Base-by-base conservation (phyloP, 164 flowering plant genomes). In the Magnolia sinica region DNA sequence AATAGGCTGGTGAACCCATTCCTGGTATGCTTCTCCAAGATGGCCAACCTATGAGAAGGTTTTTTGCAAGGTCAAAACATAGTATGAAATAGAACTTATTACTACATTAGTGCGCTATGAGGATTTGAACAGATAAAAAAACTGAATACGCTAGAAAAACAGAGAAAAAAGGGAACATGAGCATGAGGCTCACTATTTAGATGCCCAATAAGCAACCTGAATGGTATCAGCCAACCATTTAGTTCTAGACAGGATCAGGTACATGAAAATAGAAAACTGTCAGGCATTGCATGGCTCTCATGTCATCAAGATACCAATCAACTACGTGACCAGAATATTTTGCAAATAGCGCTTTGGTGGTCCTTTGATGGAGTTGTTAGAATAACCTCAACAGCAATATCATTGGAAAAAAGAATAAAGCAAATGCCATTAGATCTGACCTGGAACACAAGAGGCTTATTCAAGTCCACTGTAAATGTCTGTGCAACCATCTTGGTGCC, bases 1-100 rank as follows among this genome's bases (percentile, higher is more conserved):
- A 79, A 96, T 94, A 71, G 99, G 98, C 77, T 90, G 94, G 83
- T 96, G 98, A 85, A 91, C 92, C 99, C 99, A 95, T 71, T 92
- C 93, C 76, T 96, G 88, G 76, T 96, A 96, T 68, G 78, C 82
- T 84, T 90, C 96, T 77, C 98, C 99, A 79, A 96, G 96, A 85
- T 94, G 91, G 71, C 99, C 99, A 81, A 96, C 99, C 99, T 96
- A 83, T 61, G 14, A 66, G 37, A 14, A 22, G 69, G 13, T 55
- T 11, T 11, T 11, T 55, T 55, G 61, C 45, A 37, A 37, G 45
- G 61, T 55, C 61, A 55, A 55, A 55, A 55, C 61, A 55, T 2
- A 55, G 45, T 37, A 37, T 37, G 45, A 37, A 37, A 37, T 3
- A 37, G 45, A 37, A 37, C 45, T 37, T 37, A 37, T 37, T 4